A percentile compares a stretch with the other conserved stretches of the same genome.
Evolutionary conservation across 805 yeast genomes (phyloP).

Genomic region (Limtongozyma cylindracea): DNA sequence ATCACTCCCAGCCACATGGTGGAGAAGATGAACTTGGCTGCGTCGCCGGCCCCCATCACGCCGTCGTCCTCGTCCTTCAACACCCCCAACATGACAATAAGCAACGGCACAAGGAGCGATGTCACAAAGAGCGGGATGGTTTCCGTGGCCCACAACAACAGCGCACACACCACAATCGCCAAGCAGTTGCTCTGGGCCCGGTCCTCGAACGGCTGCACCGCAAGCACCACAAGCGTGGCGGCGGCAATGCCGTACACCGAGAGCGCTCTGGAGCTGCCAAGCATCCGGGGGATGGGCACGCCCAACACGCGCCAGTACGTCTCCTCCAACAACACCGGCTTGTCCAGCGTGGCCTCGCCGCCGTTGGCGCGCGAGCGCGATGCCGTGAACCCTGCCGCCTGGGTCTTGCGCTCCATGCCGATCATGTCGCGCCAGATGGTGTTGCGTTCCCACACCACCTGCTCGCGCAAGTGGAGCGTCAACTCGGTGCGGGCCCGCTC

Average conservation of each 20-base stretch:
- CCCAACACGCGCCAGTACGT: too few species aligned
- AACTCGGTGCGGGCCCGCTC: constrained; percentile 25
- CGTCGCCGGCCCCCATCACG: constrained; percentile 13
- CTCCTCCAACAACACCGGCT: constrained; percentile 1
- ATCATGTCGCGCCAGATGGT: constrained; percentile 33
- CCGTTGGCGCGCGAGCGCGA: constrained; percentile 1
- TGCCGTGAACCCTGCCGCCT: constrained; percentile 24
- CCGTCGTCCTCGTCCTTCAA: constrained; percentile 21
- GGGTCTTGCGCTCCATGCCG: constrained; percentile 53
- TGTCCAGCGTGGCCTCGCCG: constrained; percentile 8
- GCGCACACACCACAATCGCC: constrained; percentile 34
- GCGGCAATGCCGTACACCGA: constrained; percentile 21
- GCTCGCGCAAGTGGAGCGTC: constrained; percentile 27
- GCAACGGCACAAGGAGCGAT: constrained; percentile 19
- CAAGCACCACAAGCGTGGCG: constrained; percentile 24
- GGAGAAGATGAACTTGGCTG: constrained; percentile 17
- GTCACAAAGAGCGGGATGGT: constrained; percentile 24
- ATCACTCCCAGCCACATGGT: constrained; percentile 30
- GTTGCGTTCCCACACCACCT: constrained; percentile 28
- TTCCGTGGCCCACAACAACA: constrained; percentile 25
- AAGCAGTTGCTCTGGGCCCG: constrained; percentile 46
- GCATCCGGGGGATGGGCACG: too few species aligned
- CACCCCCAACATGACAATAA: constrained; percentile 19
- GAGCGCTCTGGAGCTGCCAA: constrained; percentile 7
- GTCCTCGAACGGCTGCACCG: constrained; percentile 34